Evolutionary conservation across 2,329 filamentous ascomycete species (phyloP), one percentile per base, ranked within the genome.

Genomic region (Hirsutella minnesotensis): DNA sequence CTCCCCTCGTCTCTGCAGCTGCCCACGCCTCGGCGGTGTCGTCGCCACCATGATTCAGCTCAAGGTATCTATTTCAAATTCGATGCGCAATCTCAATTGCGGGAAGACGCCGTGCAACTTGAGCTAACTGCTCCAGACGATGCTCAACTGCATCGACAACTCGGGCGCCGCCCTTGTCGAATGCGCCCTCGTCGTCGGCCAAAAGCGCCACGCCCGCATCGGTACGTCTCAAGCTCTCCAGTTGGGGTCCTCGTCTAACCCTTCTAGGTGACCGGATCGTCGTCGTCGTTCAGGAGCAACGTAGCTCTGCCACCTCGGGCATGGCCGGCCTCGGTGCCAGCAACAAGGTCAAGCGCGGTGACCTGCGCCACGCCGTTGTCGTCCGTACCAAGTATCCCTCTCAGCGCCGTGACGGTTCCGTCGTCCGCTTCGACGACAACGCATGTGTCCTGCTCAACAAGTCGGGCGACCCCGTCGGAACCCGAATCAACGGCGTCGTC

Each of bases 111-210:
- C 3, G 21, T 41, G 15, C 30, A 24, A 18, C 36, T 27, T n/a
- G 10, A n/a, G n/a, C 50, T 56, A 13, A 57, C 41, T 0, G 9
- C 12, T 29, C 3, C 24, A 95, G 92, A 85, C 89, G 62, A 87
- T 98, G 79, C 78, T 98, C 57, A 95, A 92, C 69, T 96, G 92
- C 81, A 96, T 98, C 79, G 92, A 98, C 82, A 98, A 95, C 73
- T 96, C 92, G 51, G 92, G 92, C 62, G 92, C 92, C 54, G 89
- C 92, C 56, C 75, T 98, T 53, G 92, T 96, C 68, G 92, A 98
- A 71, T 98, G 92, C 69, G 86, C 84, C 62, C 83, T 90, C 62
- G 84, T 96, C 49, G 72, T 98, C 57, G 86, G 86, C 59, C 92
- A 90, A 70, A 94, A 95, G 70, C 73, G 80, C 53, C 79, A 82